phyloP scores from a whole-genome alignment of 2,329 filamentous ascomycete genomes.

The Diaporthe citrichinensis region DNA sequence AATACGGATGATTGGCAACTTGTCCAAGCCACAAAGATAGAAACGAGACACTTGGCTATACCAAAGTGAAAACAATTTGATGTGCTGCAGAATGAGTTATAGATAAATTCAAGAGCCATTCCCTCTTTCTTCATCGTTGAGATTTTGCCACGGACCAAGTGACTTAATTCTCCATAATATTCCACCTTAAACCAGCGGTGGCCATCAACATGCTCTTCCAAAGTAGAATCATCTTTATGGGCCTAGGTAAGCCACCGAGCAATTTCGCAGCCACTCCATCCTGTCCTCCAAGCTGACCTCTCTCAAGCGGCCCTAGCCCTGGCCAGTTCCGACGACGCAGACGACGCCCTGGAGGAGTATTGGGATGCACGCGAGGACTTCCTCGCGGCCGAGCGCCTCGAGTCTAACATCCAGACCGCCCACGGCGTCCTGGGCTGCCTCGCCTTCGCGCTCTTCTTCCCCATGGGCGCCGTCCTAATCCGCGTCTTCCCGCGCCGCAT shows the following conservation, averaged over 20 bases:
- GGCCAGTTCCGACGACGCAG: neutral
- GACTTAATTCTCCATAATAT: neutral
- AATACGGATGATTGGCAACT: constrained; percentile 10
- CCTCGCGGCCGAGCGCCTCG: neutral
- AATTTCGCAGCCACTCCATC: accelerated
- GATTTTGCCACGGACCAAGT: neutral
- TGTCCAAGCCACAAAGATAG: neutral
- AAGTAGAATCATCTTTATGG: neutral
- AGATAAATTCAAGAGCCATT: neutral
- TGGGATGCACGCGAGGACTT: constrained; percentile 20
- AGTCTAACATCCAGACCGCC: neutral
- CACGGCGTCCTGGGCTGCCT: constrained; percentile 44
- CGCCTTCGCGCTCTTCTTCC: constrained; percentile 44
- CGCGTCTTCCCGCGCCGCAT: constrained; percentile 50
- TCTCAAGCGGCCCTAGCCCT: neutral
- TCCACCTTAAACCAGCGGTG: too few relatives aligned
- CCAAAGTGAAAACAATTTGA: neutral
- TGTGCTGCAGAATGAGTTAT: neutral
- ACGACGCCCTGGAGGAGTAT: neutral
- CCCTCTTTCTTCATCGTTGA: accelerated
- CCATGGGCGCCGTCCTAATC: constrained; percentile 42
- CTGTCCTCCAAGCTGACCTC: neutral
- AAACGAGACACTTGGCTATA: constrained; percentile 19
- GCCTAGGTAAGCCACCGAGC: neutral
- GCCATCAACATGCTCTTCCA: constrained; percentile 3